These are phyloP conservation scores for Limonomyces culmigenus DNA, from an alignment of 1,284 basidiomycete genomes.

Conservation along the genomic window DNA sequence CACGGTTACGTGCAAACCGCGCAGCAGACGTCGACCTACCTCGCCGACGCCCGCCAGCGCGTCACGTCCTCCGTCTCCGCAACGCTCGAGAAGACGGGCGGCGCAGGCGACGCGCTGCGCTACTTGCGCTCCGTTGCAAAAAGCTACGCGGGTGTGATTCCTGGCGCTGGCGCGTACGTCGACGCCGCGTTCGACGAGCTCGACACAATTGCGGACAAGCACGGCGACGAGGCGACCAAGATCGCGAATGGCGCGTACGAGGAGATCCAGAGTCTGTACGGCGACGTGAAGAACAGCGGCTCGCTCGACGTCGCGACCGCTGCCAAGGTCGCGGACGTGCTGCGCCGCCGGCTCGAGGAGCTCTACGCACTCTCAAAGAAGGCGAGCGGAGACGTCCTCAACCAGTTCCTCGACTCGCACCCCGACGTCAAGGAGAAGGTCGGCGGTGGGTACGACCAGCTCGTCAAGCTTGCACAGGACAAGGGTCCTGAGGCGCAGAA, in stretches of 20 bases:
- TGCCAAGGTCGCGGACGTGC: conserved; percentile 15
- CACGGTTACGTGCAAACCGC: conserved; percentile 19
- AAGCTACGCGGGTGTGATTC: conserved; percentile 22
- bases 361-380: conserved; percentile 16
- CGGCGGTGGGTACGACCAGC: conserved; percentile 16
- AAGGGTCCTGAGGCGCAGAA: conserved; percentile 20
- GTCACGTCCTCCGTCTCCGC: neutral
- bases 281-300: conserved; percentile 9
- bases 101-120: conserved; percentile 20
- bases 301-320: conserved; percentile 14
- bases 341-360: conserved; percentile 12
- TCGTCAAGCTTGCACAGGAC: conserved; percentile 15
- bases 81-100: conserved; percentile 17
- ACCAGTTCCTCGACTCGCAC: conserved; percentile 14
- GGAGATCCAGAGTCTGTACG: conserved; percentile 18
- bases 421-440: conserved; percentile 17
- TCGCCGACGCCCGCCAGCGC: conserved; percentile 16
- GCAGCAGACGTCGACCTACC: conserved; percentile 15
- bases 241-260: conserved; percentile 22
- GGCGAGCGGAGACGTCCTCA: conserved; percentile 14
- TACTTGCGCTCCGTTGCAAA: conserved; percentile 22
- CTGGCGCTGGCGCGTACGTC: conserved; percentile 23
- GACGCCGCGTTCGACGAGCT: conserved; percentile 25
- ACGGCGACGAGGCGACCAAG: conserved; percentile 23
- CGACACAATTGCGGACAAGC: conserved; percentile 21